Percentiles rank a stretch among this genome's conserved stretches.
Evolutionary conservation across 2,329 filamentous ascomycete species (phyloP).

Genomic region (Pochonia chlamydosporia): DNA sequence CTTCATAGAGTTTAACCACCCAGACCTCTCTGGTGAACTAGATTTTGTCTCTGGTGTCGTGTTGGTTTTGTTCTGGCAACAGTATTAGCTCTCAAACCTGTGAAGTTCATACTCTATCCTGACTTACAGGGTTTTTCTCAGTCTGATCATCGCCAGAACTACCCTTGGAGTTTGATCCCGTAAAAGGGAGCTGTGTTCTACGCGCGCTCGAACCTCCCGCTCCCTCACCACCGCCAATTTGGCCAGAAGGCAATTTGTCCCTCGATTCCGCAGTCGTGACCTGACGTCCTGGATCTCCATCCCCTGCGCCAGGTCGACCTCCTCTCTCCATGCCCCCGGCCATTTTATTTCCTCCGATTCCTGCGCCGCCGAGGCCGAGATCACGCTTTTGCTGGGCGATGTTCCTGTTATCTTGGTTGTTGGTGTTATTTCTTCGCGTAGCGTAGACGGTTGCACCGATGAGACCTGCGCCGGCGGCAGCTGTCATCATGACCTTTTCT

Average conservation of each 20-base stretch:
- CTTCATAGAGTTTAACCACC: slow-evolving; percentile 9
- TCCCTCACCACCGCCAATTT: slow-evolving; percentile 25
- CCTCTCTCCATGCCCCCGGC: slow-evolving; percentile 22
- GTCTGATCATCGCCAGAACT: background rate
- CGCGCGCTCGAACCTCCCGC: slow-evolving; percentile 22
- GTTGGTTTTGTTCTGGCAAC: background rate
- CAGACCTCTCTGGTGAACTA: slow-evolving; percentile 3
- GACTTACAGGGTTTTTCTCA: background rate
- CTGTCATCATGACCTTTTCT: slow-evolving; percentile 6
- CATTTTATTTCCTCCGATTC: slow-evolving; percentile 23
- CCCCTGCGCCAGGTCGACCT: slow-evolving; percentile 10
- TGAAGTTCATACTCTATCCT: no score
- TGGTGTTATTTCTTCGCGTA: slow-evolving; percentile 6
- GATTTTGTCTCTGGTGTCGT: background rate
- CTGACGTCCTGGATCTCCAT: slow-evolving; percentile 13
- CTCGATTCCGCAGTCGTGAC: slow-evolving; percentile 16
- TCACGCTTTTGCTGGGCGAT: slow-evolving; percentile 23
- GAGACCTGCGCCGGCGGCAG: slow-evolving; percentile 13
- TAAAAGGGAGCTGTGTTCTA: slow-evolving; percentile 18
- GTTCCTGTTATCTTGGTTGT: slow-evolving; percentile 10
- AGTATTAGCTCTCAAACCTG: background rate
- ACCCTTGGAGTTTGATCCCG: slow-evolving; percentile 8
- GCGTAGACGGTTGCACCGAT: slow-evolving; percentile 20
- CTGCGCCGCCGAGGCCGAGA: slow-evolving; percentile 23
- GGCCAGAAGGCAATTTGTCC: slow-evolving; percentile 27